Conservation (phyloP, 2,329 filamentous ascomycete genomes). For the Sordariomycetes sp. region DNA sequence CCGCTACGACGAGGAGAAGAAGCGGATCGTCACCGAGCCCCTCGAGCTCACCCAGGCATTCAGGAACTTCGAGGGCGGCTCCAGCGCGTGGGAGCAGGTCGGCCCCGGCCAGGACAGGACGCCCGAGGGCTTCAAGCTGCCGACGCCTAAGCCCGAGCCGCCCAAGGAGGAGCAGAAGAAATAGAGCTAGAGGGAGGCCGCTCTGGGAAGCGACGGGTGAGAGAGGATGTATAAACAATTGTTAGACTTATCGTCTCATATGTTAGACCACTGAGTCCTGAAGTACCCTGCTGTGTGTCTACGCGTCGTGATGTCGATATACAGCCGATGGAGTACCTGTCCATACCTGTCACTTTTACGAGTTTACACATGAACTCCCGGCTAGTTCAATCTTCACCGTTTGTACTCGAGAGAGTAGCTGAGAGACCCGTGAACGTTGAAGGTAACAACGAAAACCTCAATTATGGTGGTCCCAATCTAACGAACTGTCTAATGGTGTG, state of each 20-base stretch:
- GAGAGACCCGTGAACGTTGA: background rate
- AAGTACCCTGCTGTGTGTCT: background rate
- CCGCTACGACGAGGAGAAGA: constrained; percentile 98
- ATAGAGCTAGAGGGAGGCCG: constrained; percentile 37
- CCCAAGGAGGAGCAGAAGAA: constrained; percentile 90
- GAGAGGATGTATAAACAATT: background rate
- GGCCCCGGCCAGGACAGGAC: constrained; percentile 63
- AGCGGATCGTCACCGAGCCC: constrained; percentile 96
- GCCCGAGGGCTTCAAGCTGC: constrained; percentile 85
- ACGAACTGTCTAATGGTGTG: constrained; percentile 1
- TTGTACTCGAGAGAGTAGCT: too few species aligned
- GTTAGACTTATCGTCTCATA: constrained; percentile 1
- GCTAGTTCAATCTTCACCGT: too few species aligned
- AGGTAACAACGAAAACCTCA: background rate
- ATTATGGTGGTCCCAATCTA: constrained; percentile 1
- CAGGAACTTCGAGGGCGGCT: constrained; percentile 92
- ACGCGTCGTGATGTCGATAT: background rate
- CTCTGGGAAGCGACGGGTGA: background rate
- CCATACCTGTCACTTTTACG: too few species aligned
- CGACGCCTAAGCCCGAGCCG: constrained; percentile 89
- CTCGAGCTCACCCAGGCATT: constrained; percentile 96
- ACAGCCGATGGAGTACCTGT: too few species aligned
- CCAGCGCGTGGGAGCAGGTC: constrained; percentile 57
- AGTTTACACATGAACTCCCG: too few species aligned
- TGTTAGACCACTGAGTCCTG: background rate